Conservation (phyloP, 2,329 filamentous ascomycete species). For the Botrytis squamosa region DNA sequence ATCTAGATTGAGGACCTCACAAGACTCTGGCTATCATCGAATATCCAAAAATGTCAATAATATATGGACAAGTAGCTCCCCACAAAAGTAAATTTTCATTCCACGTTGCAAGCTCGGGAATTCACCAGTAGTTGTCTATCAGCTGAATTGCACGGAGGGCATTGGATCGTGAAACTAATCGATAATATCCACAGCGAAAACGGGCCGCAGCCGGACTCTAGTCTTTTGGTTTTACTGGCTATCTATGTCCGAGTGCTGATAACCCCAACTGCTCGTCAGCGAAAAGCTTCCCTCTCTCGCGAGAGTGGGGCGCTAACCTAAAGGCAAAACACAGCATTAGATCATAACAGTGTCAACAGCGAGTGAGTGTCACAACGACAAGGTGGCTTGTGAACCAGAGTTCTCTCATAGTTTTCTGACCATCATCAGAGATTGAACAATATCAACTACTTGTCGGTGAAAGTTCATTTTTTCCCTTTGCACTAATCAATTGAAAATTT, state of each 20-base stretch:
- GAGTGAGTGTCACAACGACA: not conserved
- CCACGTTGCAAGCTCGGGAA: not conserved
- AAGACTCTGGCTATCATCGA: not conserved
- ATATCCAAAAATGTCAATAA: not conserved
- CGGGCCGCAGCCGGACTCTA: not conserved
- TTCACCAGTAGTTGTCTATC: not conserved
- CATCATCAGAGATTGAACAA: not conserved
- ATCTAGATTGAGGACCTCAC: not conserved
- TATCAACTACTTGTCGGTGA: not conserved
- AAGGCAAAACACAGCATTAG: not conserved
- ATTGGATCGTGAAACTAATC: not conserved
- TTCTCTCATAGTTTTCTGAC: not conserved
- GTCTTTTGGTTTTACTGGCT: not conserved
- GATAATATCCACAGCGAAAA: fast-evolving
- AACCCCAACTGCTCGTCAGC: not conserved
- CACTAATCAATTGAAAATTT: not conserved
- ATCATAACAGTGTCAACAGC: not conserved
- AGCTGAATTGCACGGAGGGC: not conserved
- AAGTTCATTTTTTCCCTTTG: fast-evolving
- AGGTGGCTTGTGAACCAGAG: not conserved
- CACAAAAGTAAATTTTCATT: not conserved
- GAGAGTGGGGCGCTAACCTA: not conserved
- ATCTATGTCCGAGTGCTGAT: not conserved
- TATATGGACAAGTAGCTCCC: not conserved
- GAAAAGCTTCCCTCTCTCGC: not conserved